phyloP scores from a whole-genome alignment of 208 protist genomes.

The Borovskyia barvae region DNA sequence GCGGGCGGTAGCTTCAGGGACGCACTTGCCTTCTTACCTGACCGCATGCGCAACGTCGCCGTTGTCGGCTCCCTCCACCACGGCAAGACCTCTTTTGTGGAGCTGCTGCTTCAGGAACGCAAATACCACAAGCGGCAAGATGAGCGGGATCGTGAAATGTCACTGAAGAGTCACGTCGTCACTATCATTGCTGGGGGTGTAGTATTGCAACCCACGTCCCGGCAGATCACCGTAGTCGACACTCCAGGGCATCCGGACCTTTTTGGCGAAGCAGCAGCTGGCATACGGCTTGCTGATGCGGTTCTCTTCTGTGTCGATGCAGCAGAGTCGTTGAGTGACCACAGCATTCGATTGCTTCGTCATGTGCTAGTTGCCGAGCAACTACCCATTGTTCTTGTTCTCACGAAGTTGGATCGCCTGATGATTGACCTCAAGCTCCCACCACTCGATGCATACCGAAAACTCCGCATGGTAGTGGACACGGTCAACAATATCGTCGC shows the following conservation, averaged over 20 bases:
- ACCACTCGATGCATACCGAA: slow-evolving; percentile 97
- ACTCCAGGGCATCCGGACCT: slow-evolving; percentile 99
- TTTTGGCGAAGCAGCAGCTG: slow-evolving; percentile 92
- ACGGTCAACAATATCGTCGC: slow-evolving; percentile 94
- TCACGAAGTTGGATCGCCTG: slow-evolving; percentile 98
- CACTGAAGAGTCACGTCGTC: slow-evolving; percentile 70
- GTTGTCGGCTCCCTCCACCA: slow-evolving; percentile 95
- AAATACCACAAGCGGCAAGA: slow-evolving; percentile 54
- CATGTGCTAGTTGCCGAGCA: slow-evolving; percentile 74
- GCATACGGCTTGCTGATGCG: slow-evolving; percentile 95
- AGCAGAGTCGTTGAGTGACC: slow-evolving; percentile 93
- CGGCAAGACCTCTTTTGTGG: slow-evolving; percentile 97
- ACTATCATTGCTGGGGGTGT: slow-evolving; percentile 44
- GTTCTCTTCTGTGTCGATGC: slow-evolving; percentile 97
- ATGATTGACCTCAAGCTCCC: slow-evolving; percentile 99
- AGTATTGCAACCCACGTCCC: slow-evolving; percentile 43
- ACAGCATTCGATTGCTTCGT: slow-evolving; percentile 84
- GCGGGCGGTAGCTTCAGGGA: slow-evolving; percentile 33
- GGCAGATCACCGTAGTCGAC: slow-evolving; percentile 97
- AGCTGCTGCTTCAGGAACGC: slow-evolving; percentile 54
- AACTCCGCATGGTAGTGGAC: slow-evolving; percentile 96
- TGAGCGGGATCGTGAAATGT: slow-evolving; percentile 61
- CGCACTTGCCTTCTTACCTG: slow-evolving; percentile 47
- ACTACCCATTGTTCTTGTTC: slow-evolving; percentile 90
- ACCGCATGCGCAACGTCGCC: slow-evolving; percentile 93